Percentiles rank a stretch among this genome's conserved stretches.
These are phyloP conservation scores for Echria macrotheca DNA, from an alignment of 495 filamentous ascomycete genomes.

Conservation along the genomic window DNA sequence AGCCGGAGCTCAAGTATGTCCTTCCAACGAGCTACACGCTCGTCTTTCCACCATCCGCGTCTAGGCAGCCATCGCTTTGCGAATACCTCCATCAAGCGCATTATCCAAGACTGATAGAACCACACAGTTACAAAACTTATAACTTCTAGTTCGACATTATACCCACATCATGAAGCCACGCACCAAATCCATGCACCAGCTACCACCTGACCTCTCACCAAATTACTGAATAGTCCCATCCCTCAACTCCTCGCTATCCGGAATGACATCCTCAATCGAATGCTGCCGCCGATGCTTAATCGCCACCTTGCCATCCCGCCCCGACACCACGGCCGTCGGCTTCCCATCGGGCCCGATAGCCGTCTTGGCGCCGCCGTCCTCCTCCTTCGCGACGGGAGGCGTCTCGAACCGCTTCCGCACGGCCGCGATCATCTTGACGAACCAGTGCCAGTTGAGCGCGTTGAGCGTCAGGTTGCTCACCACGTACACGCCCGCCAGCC, in stretches of 20 bases:
- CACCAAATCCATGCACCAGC: background rate
- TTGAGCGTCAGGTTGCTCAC: conserved; percentile 75
- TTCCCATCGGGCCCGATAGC: background rate
- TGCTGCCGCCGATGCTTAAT: conserved; percentile 8
- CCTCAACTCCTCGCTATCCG: conserved; percentile 29
- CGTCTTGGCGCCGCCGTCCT: background rate
- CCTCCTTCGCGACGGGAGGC: conserved; percentile 40
- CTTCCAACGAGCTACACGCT: too few relatives aligned
- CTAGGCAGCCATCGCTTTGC: too few relatives aligned
- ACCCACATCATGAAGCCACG: too few relatives aligned
- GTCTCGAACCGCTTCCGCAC: conserved; percentile 83
- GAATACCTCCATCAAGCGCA: too few relatives aligned
- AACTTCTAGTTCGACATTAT: too few relatives aligned
- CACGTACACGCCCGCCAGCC: conserved; percentile 75
- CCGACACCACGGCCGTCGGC: background rate
- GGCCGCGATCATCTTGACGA: conserved; percentile 91
- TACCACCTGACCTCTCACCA: background rate
- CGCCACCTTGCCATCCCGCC: conserved; percentile 3
- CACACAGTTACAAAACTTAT: too few relatives aligned
- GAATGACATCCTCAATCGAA: conserved; percentile 28
- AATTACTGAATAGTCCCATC: conserved; percentile 29
- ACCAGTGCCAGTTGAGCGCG: conserved; percentile 91
- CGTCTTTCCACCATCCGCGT: too few relatives aligned
- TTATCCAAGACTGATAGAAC: too few relatives aligned
- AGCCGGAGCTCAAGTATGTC: too few relatives aligned